Evolutionary conservation across 75 land plant genomes (phyloP).

Genomic region (Adiantum capillusveneris): DNA sequence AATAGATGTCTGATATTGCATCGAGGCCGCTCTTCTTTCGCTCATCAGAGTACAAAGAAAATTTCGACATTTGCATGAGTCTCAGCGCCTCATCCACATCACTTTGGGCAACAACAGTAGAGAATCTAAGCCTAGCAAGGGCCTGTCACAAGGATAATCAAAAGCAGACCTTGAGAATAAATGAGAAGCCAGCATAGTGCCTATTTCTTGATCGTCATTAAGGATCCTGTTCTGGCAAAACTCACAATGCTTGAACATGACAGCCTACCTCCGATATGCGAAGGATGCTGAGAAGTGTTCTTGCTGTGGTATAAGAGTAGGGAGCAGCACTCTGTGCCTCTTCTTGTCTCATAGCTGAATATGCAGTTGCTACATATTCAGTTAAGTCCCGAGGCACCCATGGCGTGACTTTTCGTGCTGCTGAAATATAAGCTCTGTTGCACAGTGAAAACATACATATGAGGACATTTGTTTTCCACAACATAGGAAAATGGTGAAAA

Average conservation of each 20-base stretch:
- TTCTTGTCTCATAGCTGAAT: conserved; percentile 82
- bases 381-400: conserved; percentile 66
- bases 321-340: conserved; percentile 91
- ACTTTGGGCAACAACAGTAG: conserved; percentile 84
- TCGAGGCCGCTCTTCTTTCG: conserved; percentile 81
- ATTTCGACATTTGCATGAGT: conserved; percentile 97
- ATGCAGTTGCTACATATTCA: conserved; percentile 90
- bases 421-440: conserved; percentile 82
- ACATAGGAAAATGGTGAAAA: too few relatives aligned
- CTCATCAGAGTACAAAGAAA: conserved; percentile 87
- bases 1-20: conserved; percentile 92
- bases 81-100: conserved; percentile 96
- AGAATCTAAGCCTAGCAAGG: conserved; percentile 80
- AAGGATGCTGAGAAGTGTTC: conserved; percentile 92
- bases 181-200: too few relatives aligned
- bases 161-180: too few relatives aligned
- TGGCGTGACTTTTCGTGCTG: conserved; percentile 71
- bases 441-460: not conserved
- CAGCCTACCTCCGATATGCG: conserved; percentile 82
- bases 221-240: not conserved
- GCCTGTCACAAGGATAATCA: conserved; percentile 41
- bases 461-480: not conserved
- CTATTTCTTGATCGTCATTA: too few relatives aligned
- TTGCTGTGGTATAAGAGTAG: conserved; percentile 88
- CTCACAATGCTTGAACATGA: not conserved